phyloP scores from a whole-genome alignment of 352 stramenopile species.

The Pythium pyrilobum region DNA sequence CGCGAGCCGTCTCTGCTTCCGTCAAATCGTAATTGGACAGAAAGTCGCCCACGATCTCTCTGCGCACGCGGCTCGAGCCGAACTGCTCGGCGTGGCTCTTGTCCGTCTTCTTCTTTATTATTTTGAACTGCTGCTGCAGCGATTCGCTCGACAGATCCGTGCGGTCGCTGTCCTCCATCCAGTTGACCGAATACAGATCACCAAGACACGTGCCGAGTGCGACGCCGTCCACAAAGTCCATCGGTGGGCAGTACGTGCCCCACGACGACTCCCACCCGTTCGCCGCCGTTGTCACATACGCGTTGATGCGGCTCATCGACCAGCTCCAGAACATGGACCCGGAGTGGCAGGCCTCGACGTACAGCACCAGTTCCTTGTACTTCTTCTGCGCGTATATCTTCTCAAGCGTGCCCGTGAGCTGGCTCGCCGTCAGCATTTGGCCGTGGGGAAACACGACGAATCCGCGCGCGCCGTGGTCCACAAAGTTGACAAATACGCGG shows the following conservation, averaged over 20 bases:
- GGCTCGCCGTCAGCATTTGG: conserved; percentile 60
- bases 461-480: conserved; percentile 86
- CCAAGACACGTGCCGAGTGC: conserved; percentile 77
- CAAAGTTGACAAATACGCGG: conserved; percentile 91
- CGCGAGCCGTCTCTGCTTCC: background rate
- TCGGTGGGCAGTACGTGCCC: conserved; percentile 84
- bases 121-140: conserved; percentile 66
- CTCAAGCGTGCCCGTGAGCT: conserved; percentile 64
- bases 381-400: conserved; percentile 77
- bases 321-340: conserved; percentile 87
- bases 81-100: conserved; percentile 84
- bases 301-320: conserved; percentile 72
- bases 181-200: conserved; percentile 90
- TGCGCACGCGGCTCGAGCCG: conserved; percentile 39
- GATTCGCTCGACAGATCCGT: conserved; percentile 76
- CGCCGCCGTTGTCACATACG: conserved; percentile 86
- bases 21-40: conserved; percentile 70
- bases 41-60: conserved; percentile 84
- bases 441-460: conserved; percentile 81
- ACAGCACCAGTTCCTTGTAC: conserved; percentile 90
- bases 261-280: conserved; percentile 87
- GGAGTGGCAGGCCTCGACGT: conserved; percentile 90
- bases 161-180: conserved; percentile 90
- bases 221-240: conserved; percentile 67
- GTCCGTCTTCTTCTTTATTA: conserved; percentile 64